Evolutionary conservation across 192 early-diverging fungal genomes (phyloP).

Genomic region (Mortierella alpina): DNA sequence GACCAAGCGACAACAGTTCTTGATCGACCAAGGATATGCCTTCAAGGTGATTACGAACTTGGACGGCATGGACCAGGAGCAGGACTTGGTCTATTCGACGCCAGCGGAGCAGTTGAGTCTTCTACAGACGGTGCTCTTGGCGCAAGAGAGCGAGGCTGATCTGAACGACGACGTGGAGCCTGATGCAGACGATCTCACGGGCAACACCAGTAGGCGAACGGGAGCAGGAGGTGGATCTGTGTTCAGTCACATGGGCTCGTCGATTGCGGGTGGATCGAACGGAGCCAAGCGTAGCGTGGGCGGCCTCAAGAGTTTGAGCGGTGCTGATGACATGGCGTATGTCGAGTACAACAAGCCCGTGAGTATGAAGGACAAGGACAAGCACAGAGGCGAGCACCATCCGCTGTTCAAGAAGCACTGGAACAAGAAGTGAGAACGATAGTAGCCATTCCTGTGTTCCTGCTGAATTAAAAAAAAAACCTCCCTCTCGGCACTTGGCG

Average conservation of each 20-base stretch:
- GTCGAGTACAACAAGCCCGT: conserved; percentile 71
- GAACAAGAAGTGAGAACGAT: conserved; percentile 48
- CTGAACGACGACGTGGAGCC: conserved; percentile 72
- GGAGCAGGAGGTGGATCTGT: conserved; percentile 46
- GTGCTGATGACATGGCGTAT: conserved; percentile 95
- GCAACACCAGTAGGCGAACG: conserved; percentile 55
- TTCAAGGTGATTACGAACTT: conserved; percentile 98
- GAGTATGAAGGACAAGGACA: conserved; percentile 51
- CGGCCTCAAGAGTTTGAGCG: conserved; percentile 86
- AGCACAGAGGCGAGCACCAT: conserved; percentile 66
- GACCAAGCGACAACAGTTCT: conserved; percentile 97
- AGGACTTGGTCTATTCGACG: conserved; percentile 80
- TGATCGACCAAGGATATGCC: conserved; percentile 99
- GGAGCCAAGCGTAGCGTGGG: conserved; percentile 65
- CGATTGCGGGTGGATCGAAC: conserved; percentile 50
- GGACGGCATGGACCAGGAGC: conserved; percentile 88
- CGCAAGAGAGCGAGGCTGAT: conserved; percentile 68
- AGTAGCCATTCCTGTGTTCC: too few species aligned
- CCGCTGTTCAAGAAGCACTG: conserved; percentile 75
- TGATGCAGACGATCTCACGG: conserved; percentile 68
- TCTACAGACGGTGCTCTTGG: conserved; percentile 84
- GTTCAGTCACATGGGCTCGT: conserved; percentile 57
- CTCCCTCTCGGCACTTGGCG: too few species aligned
- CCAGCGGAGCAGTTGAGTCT: conserved; percentile 83
- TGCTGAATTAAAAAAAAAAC: too few species aligned